phyloP scores from a whole-genome alignment of 805 yeast genomes.

The Yueomyces sinensis region DNA sequence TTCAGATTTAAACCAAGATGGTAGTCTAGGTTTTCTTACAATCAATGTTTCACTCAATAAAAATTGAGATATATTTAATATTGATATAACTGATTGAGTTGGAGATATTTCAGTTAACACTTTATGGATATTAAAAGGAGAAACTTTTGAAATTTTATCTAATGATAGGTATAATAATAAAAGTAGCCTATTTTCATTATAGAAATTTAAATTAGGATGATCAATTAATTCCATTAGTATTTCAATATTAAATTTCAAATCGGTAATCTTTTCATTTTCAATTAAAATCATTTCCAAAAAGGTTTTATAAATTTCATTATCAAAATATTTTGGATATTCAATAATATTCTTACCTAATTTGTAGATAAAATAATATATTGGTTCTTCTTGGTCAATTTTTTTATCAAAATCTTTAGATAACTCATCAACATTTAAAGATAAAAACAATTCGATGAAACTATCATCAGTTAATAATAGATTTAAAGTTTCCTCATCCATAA shows the following conservation, averaged over 20 bases:
- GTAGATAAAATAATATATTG: conserved; percentile 5
- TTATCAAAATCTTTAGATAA: too few relatives aligned
- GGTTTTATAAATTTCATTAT: conserved; percentile 1
- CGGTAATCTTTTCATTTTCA: neutral
- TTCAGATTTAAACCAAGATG: conserved; percentile 14
- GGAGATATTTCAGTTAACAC: conserved; percentile 11
- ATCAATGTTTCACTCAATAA: conserved; percentile 12
- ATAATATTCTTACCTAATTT: conserved; percentile 8
- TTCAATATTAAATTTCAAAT: conserved; percentile 8
- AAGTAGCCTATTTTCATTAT: conserved; percentile 13
- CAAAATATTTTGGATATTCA: conserved; percentile 5
- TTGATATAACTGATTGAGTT: conserved; percentile 15
- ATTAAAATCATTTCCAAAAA: conserved; percentile 1
- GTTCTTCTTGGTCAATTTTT: neutral
- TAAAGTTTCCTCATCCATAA: neutral
- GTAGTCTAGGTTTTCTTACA: conserved; percentile 7
- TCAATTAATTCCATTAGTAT: conserved; percentile 23
- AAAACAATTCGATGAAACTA: too few relatives aligned
- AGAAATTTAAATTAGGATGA: conserved; percentile 19
- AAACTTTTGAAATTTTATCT: conserved; percentile 3
- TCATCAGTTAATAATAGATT: conserved; percentile 1
- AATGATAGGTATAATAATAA: conserved; percentile 11
- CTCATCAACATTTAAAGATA: too few relatives aligned
- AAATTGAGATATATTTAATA: conserved; percentile 15
- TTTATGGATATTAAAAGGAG: conserved; percentile 10